Evolutionary conservation across 176 grass and related monocot genomes (phyloP).

Genomic region (Typha latifolia): DNA sequence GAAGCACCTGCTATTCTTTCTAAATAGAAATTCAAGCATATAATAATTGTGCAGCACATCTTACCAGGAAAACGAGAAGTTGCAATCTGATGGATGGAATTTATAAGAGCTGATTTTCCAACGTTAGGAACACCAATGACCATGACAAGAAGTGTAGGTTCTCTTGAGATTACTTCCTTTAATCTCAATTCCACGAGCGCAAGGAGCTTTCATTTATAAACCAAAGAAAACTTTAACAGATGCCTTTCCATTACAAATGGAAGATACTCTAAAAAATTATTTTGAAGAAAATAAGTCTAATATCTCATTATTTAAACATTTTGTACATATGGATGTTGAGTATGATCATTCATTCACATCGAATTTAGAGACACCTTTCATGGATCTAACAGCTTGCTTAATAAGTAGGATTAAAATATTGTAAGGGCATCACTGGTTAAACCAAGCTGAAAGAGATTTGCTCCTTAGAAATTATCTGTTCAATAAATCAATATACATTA

Average conservation of each 20-base stretch:
- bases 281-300: too few species aligned
- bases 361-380: too few species aligned
- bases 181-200: constrained; percentile 73
- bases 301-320: too few species aligned
- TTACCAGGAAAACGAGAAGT: constrained; percentile 79
- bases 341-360: not conserved
- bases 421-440: too few species aligned
- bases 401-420: too few species aligned
- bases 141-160: constrained; percentile 94
- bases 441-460: too few species aligned
- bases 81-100: constrained; percentile 79
- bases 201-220: constrained; percentile 48
- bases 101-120: constrained; percentile 92
- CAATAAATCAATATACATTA: too few species aligned
- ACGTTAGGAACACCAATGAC: constrained; percentile 95
- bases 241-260: not conserved
- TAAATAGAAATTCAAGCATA: not conserved
- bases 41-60: not conserved
- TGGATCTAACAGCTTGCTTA: too few species aligned
- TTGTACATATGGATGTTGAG: not conserved
- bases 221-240: not conserved
- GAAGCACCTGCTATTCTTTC: not conserved
- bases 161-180: constrained; percentile 80
- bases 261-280: not conserved
- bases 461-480: too few species aligned